Evolutionary conservation across 2,329 filamentous ascomycete genomes (phyloP).

Genomic region (Apiospora aurea): DNA sequence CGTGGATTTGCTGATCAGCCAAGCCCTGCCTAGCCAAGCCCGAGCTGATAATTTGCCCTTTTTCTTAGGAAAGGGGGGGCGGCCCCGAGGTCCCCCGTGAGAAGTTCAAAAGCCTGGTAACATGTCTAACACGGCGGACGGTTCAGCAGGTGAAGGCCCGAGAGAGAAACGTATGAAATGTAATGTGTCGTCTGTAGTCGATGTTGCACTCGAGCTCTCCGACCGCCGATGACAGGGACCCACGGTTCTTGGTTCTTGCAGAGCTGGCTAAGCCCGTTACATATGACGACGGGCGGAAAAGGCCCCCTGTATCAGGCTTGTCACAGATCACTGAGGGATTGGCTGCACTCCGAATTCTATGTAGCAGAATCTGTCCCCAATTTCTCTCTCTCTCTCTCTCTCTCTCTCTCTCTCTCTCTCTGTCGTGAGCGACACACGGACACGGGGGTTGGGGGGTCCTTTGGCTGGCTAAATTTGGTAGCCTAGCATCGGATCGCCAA

Average conservation of each 20-base stretch:
- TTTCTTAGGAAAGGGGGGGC: no score
- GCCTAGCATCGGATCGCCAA: neutral
- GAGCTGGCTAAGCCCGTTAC: neutral
- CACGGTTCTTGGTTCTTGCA: constrained; percentile 18
- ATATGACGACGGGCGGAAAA: neutral
- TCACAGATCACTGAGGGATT: neutral
- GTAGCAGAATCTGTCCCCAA: constrained; percentile 5
- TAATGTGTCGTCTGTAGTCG: neutral
- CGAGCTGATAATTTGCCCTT: no score
- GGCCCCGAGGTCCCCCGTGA: neutral
- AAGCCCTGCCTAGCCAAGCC: neutral
- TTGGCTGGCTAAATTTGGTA: neutral
- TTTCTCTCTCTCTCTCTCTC: neutral
- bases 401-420: neutral
- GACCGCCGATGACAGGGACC: neutral
- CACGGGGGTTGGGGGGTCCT: neutral
- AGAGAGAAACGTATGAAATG: neutral
- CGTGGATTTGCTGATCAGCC: neutral
- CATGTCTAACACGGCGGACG: constrained; percentile 15
- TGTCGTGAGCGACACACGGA: neutral
- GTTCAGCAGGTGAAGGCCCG: constrained; percentile 13
- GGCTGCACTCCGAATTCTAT: neutral
- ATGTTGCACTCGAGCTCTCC: neutral
- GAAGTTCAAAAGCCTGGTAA: neutral
- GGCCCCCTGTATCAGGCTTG: constrained; percentile 5